Base-by-base conservation (phyloP, 495 filamentous ascomycete genomes). In the Evansstolkia leycettana region DNA sequence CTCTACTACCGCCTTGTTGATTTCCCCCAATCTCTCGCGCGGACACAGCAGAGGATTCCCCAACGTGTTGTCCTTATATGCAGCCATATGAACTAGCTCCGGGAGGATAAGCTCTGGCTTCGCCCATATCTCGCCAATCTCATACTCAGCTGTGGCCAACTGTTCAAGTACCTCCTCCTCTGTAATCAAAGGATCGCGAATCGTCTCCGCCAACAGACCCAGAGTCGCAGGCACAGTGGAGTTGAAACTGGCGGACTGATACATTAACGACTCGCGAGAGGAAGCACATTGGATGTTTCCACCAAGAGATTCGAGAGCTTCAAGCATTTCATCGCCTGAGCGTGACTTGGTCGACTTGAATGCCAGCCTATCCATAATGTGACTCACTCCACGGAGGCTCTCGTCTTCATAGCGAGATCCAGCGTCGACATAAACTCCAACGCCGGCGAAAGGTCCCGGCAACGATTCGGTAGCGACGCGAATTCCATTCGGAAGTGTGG, bases 211-310 rank as follows among this genome's bases (percentile, higher is more conserved):
- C 17, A 99, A 69, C 17, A 99, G 64, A 7, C 69, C 92, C 7
- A 90, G 70, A 17, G 90, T 83, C 11, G 75, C 75, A 10, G 84
- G 78, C 16, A 96, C 84, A 3, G 88, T 76, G 8, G 82, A 80
- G 62, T 99, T 99, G 73, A 99, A 99, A 36, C 85, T 95, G 24
- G 90, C 92, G 4, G 85, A 81, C 57, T 96, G 92, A 63, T 99
- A 99, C 90, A 99, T 96, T 51, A 99, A 73, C 14, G 87, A 85
- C 55, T 99, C 90, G 27, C 90, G 69, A 0, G 89, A 94, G 0
- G 89, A 95, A 23, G 85, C 86, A 55, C 90, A 96, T 60, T 95
- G 88, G 40, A 96, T 84, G 46, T 93, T 94, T 14, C 90, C 90
- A 17, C 90, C 90, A 5, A 99, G 67, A 2, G 74, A 76, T 53